A percentile compares a stretch with the other conserved stretches of the same genome.
Conservation (phyloP, 2,329 filamentous ascomycete species). For the Fusarium sp. region DNA sequence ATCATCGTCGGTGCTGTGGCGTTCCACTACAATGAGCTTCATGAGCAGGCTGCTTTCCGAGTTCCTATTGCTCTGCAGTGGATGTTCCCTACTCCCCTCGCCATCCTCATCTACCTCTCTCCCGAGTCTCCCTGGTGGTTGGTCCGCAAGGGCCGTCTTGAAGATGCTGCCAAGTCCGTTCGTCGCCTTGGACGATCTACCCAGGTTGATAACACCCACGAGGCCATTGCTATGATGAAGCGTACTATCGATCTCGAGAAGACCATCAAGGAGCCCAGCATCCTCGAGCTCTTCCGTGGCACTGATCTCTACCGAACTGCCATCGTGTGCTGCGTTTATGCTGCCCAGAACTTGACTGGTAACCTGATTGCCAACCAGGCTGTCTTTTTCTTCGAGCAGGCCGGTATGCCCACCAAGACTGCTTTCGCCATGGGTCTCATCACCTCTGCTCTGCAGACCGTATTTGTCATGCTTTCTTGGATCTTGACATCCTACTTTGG, state of each 20-base stretch:
- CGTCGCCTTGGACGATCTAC: constrained; percentile 56
- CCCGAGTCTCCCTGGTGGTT: constrained; percentile 67
- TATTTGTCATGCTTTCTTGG: constrained; percentile 76
- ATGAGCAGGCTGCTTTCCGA: constrained; percentile 29
- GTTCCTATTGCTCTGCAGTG: constrained; percentile 67
- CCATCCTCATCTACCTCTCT: constrained; percentile 62
- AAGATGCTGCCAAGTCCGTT: constrained; percentile 58
- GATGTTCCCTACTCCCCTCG: constrained; percentile 67
- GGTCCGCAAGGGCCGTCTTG: constrained; percentile 58
- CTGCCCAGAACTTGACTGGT: constrained; percentile 68
- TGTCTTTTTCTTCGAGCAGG: constrained; percentile 70
- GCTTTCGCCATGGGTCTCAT: constrained; percentile 73
- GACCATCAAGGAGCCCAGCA: constrained; percentile 55
- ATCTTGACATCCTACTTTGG: constrained; percentile 72
- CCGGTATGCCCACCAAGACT: constrained; percentile 64
- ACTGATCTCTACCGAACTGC: constrained; percentile 64
- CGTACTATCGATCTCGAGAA: constrained; percentile 66
- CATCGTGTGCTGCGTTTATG: constrained; percentile 68
- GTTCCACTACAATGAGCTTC: constrained; percentile 59
- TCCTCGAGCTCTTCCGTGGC: constrained; percentile 64
- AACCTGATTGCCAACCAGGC: constrained; percentile 72
- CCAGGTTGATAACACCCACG: constrained; percentile 29
- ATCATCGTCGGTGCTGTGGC: constrained; percentile 69
- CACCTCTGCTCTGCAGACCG: constrained; percentile 69
- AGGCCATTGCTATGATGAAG: constrained; percentile 67